Conservation (phyloP, 176 grass and related monocot species). For the Leersia perrieri region DNA sequence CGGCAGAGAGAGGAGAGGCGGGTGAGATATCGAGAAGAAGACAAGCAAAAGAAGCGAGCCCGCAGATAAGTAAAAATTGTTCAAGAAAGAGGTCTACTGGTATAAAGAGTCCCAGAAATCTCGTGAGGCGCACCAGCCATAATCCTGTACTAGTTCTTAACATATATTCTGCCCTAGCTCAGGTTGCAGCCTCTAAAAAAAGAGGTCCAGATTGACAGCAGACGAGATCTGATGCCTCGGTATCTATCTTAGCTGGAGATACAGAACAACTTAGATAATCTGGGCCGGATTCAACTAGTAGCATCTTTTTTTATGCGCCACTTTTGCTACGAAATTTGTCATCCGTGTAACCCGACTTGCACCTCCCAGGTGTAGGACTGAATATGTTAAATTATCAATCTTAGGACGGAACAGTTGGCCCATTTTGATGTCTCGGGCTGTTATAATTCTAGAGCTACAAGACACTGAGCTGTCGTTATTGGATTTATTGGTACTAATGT, state of each 20-base stretch:
- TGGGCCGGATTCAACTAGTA: neutral
- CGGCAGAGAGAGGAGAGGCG: slow-evolving; percentile 75
- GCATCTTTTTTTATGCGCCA: neutral
- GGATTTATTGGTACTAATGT: neutral
- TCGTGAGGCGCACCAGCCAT: neutral
- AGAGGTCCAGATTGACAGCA: neutral
- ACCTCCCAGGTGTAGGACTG: neutral
- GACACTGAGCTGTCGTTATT: neutral
- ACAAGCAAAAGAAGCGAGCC: slow-evolving; percentile 70
- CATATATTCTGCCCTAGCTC: neutral
- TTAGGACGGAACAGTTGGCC: neutral
- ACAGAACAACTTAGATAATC: neutral
- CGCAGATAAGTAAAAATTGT: slow-evolving; percentile 35
- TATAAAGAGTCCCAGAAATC: neutral
- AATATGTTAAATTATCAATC: neutral
- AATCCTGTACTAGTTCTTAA: neutral
- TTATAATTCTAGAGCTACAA: neutral
- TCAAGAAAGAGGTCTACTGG: neutral
- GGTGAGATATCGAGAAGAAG: slow-evolving; percentile 77
- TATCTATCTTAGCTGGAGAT: neutral
- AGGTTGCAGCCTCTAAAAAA: neutral
- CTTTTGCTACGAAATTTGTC: neutral
- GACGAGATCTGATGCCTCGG: neutral
- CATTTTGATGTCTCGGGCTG: neutral
- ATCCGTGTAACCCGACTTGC: neutral